Base-by-base conservation (phyloP, 768 basidiomycete genomes). In the Psilocybe cubensis region DNA sequence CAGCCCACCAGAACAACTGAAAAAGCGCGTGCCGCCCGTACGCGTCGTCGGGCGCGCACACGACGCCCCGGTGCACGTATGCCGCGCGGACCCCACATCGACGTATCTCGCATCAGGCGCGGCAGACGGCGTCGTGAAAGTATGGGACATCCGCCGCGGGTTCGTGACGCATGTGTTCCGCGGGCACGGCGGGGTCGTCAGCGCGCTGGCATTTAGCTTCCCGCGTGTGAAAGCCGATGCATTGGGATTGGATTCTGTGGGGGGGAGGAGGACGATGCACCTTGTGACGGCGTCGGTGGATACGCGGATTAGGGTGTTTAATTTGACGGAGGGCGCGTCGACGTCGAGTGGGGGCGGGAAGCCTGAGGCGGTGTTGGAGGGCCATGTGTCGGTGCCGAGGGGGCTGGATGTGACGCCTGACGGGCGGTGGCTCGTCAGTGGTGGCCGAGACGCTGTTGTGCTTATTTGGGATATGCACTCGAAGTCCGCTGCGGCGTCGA, bases 101-200 rank as follows among this genome's bases (percentile, higher is more conserved):
- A 88, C 91, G 1, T 90, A 96, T 62, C 82, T 98, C 61, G 97
- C 97, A 6, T 96, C 96, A 17, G 97, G 97, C 1, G 91, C 96
- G 10, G 94, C 96, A 6, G 97, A 99, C 62, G 96, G 97, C 21
- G 83, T 92, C 28, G 97, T 98, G 43, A 98, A 98, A 77, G 93
- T 99, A 9, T 98, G 95, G 95, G 89, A 97, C 70, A 86, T 95
- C 44, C 73, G 80, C 3, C 87, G 87, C 23, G 96, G 94, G 29
- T 95, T 88, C 69, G 85, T 92, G 28, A 99, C 97, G 0, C 97
- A 99, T 71, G 82, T 95, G 11, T 94, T 96, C 80, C 91, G 91
- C 66, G 96, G 96, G 2, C 97, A 98, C 68, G 97, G 96, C 4
- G 97, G 97, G n/a, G 92, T 97, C 58, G 89, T 99, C 69, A 92